Conservation (phyloP, 441 rosid species). For the Populus trichocarpa region DNA sequence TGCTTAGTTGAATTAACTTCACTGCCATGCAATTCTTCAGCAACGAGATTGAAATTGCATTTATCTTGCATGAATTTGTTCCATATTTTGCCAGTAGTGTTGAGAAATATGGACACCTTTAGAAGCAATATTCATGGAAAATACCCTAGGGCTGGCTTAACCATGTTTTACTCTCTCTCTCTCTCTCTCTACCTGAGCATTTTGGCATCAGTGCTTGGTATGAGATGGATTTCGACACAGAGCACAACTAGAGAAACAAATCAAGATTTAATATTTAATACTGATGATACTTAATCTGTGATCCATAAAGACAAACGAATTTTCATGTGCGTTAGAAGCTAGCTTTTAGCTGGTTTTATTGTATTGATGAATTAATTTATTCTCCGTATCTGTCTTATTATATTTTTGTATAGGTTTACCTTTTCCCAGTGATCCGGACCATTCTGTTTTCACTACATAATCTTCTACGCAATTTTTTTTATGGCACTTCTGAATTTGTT, state of each 20-base stretch:
- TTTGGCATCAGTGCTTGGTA: not conserved
- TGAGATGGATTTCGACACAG: not conserved
- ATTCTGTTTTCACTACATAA: not conserved
- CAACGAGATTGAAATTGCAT: not conserved
- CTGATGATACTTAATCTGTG: no score
- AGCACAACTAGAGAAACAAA: not conserved
- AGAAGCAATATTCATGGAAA: not conserved
- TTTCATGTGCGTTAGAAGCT: not conserved
- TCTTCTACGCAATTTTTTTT: not conserved
- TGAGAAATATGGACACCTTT: not conserved
- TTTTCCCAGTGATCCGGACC: not conserved
- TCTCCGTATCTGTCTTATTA: not conserved
- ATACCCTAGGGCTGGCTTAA: not conserved
- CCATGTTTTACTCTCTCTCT: not conserved
- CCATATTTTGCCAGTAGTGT: not conserved
- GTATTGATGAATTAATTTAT: not conserved
- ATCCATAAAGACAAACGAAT: not conserved
- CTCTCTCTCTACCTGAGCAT: no score
- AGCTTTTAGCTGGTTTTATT: not conserved
- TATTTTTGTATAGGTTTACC: not conserved
- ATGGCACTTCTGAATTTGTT: not conserved
- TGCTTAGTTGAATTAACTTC: conserved; percentile 21
- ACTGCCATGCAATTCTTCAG: not conserved
- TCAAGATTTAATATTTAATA: not conserved
- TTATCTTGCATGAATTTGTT: not conserved